Evolutionary conservation across 2,329 filamentous ascomycete genomes (phyloP), one percentile per base, ranked within the genome.

Genomic region (Talaromyces sp.): DNA sequence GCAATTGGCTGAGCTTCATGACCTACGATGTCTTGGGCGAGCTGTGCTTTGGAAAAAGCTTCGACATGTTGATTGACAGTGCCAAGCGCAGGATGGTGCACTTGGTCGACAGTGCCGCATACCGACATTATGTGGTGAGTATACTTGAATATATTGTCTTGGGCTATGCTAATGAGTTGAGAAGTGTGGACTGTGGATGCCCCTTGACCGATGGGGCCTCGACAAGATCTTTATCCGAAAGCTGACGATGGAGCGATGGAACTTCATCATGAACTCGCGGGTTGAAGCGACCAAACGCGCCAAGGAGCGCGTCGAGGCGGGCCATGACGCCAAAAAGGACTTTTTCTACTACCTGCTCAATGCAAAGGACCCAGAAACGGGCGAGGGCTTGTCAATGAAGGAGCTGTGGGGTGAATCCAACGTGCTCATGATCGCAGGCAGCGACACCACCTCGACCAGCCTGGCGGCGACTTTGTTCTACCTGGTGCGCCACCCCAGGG

Each of bases 301-400:
- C 55, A 84, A 86, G 58, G 74, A 77, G 59, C 71, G 73, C 24
- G 65, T 73, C 63, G 77, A 88, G 27, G 86, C 86, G 29, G 85
- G 86, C 64, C 85, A 84, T 64, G 86, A 82, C 54, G 86, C 85
- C 67, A 86, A 88, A 35, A 85, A 87, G 60, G 89, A 91, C 70
- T 90, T 91, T 77, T 90, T 91, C 77, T 87, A 89, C 74, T 86
- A 90, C 71, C 81, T 91, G 11, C 82, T 91, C 62, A 87, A 86
- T 68, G 88, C 88, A 8, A 83, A 84, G 43, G 88, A 91, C 65
- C 87, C 87, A 13, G 87, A 90, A 69, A 89, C 87, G 0, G 87
- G 87, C 57, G 80, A 83, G 60, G 86, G 86, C 1, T 87, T 90
- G 68, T 82, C 80, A 46, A 86, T 81, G 2, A 82, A 83, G 0